Evolutionary conservation across 441 rosid species (phyloP).

Genomic region (Erodium trifolium): DNA sequence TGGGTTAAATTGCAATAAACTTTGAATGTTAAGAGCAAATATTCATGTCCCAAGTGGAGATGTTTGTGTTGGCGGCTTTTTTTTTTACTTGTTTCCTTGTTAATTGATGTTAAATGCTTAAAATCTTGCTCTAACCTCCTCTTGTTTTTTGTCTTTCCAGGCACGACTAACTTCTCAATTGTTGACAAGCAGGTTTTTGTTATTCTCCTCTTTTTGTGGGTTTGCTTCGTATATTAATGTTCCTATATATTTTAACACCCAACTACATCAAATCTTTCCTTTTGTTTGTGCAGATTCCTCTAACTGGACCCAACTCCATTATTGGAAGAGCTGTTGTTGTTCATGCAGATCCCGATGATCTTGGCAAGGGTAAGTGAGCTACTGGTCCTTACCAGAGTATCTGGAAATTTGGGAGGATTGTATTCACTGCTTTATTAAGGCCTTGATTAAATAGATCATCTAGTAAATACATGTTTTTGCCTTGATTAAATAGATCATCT

Average conservation of each 20-base stretch:
- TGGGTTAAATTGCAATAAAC: too few relatives aligned
- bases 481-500: neutral
- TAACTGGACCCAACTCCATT: constrained; percentile 61
- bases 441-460: neutral
- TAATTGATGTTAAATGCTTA: neutral
- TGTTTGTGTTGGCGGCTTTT: neutral
- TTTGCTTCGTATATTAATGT: constrained; percentile 2
- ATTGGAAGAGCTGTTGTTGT: constrained; percentile 92
- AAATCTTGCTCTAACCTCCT: neutral
- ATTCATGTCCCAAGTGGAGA: too few relatives aligned
- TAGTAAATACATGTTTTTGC: neutral
- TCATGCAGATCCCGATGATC: constrained; percentile 91
- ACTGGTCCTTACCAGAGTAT: neutral
- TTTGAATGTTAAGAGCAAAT: too few relatives aligned
- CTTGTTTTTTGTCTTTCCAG: constrained; percentile 28
- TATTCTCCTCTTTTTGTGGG: constrained; percentile 5
- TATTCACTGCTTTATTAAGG: neutral
- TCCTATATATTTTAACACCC: neutral
- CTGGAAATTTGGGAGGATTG: too few relatives aligned
- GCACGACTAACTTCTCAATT: constrained; percentile 55
- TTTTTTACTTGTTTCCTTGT: neutral
- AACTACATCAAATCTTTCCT: neutral
- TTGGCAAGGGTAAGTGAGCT: constrained; percentile 62
- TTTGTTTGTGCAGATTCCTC: constrained; percentile 53
- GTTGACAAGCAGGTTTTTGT: constrained; percentile 44